phyloP scores from a whole-genome alignment of 2,329 filamentous ascomycete genomes.

The Diaporthe amygdali region DNA sequence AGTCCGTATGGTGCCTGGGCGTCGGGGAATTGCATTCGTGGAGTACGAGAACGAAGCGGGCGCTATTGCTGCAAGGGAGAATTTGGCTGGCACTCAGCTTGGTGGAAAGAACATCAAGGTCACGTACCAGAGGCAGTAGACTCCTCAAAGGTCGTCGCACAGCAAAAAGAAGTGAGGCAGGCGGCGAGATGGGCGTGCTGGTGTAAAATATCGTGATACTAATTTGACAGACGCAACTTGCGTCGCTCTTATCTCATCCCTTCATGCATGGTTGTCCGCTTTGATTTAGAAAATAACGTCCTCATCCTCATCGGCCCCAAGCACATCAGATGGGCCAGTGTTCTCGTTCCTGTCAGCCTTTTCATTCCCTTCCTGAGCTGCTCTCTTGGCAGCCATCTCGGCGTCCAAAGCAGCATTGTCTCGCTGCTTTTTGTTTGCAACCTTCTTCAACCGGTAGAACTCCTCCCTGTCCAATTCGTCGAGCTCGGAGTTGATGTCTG shows the following conservation, averaged over 20 bases:
- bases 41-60: slow-evolving; percentile 92
- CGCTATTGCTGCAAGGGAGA: slow-evolving; percentile 93
- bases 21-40: slow-evolving; percentile 91
- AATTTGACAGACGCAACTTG: slow-evolving; percentile 23
- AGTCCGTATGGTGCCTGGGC: slow-evolving; percentile 84
- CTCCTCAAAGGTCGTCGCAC: neutral
- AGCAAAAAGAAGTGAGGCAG: neutral
- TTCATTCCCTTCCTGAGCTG: slow-evolving; percentile 48
- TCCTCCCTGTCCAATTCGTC: slow-evolving; percentile 98
- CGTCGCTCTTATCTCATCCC: slow-evolving; percentile 13
- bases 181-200: slow-evolving; percentile 13
- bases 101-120: slow-evolving; percentile 86
- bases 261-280: slow-evolving; percentile 11
- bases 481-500: slow-evolving; percentile 95
- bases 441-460: slow-evolving; percentile 97
- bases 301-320: slow-evolving; percentile 78
- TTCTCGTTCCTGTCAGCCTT: slow-evolving; percentile 44
- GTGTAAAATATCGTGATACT: slow-evolving; percentile 27
- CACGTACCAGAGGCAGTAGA: slow-evolving; percentile 90
- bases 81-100: slow-evolving; percentile 82
- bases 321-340: slow-evolving; percentile 63
- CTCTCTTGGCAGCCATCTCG: slow-evolving; percentile 76
- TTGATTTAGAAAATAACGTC: slow-evolving; percentile 79
- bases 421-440: slow-evolving; percentile 82
- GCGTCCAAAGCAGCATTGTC: slow-evolving; percentile 75